Base-by-base conservation (phyloP, 768 basidiomycete genomes). In the Pseudohyphozyma bogoriensis region DNA sequence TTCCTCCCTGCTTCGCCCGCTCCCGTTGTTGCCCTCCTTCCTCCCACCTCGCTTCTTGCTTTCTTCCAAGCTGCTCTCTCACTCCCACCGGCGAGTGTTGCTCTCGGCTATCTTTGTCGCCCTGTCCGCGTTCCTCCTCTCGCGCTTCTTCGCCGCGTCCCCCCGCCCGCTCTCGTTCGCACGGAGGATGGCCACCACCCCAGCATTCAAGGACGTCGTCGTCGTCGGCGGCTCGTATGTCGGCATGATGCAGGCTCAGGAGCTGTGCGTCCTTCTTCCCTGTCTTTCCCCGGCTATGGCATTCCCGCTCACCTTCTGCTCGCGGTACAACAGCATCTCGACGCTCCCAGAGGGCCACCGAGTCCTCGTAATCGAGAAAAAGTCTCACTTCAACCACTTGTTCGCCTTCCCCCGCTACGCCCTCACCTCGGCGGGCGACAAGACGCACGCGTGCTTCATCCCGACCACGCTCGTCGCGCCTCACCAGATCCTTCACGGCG, bases 401-500 rank as follows among this genome's bases (percentile, higher is more conserved):
- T 67, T 37, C 18, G 56, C 50, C 20, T 36, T 6, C 11, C 4
- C 32, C 4, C 33, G 20, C 16, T 46, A 2, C 15, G 79, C 80
- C 33, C 78, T 79, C 54, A 78, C 81, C 22, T 79, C 83, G 26
- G 76, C 83, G 7, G 76, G 81, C 42, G 79, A 80, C 24, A 80
- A 83, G 64, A 82, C 82, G 72, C 80, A 83, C 72, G 84, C 83
- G 75, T 82, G 82, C 31, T 84, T 85, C 71, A 78, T 84, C 63
- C 82, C 83, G 0, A 35, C 57, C 16, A 62, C 58, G 44, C 55
- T 62, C 26, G 28, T 55, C 16, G 3, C 42, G 1, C 62, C 59
- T 7, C 60, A 66, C 40, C 1, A 16, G 1, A 42, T 62, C 46
- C 29, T 67, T 28, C 57, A 47, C 2, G 61, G 65, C 16, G 35